Percentiles rank a stretch among this genome's conserved stretches.
Evolutionary conservation across 2,329 filamentous ascomycete species (phyloP).

Genomic region (Pestalotiopsis sp.): DNA sequence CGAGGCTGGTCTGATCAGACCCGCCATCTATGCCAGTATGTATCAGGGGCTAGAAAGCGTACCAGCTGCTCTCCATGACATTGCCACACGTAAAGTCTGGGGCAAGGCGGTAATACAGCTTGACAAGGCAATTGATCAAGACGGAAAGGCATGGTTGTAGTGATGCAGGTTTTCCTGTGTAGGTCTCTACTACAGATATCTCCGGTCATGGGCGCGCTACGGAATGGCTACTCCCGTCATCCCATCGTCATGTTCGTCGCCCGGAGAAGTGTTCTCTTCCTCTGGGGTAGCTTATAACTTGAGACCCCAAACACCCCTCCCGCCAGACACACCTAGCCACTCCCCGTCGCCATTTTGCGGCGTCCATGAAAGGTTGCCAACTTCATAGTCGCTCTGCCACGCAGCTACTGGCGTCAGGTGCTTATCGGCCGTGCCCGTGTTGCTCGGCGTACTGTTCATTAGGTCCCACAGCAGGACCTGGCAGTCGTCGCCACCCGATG

Average conservation of each 20-base stretch:
- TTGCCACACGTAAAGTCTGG: constrained; percentile 49
- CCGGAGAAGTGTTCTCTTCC: not conserved
- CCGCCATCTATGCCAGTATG: constrained; percentile 46
- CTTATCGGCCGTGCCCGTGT: constrained; percentile 52
- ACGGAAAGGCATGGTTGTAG: not conserved
- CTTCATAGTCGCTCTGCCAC: constrained; percentile 86
- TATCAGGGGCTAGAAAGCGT: constrained; percentile 53
- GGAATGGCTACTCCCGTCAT: not conserved
- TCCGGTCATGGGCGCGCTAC: not conserved
- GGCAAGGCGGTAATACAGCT: constrained; percentile 57
- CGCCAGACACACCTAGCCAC: constrained; percentile 81
- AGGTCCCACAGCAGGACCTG: constrained; percentile 94
- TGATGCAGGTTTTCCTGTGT: not conserved
- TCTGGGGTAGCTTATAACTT: constrained; percentile 26
- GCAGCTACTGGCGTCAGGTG: constrained; percentile 69
- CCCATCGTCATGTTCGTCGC: not conserved
- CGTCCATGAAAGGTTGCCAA: constrained; percentile 83
- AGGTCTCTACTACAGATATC: not conserved
- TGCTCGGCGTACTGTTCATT: constrained; percentile 61
- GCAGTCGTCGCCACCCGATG: constrained; percentile 89
- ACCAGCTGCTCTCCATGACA: constrained; percentile 48
- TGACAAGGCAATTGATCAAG: constrained; percentile 10
- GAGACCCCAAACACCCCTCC: constrained; percentile 79
- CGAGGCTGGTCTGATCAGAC: constrained; percentile 45
- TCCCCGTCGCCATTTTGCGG: constrained; percentile 74